Evolutionary conservation across 2,329 filamentous ascomycete genomes (phyloP).

Genomic region (Colletotrichum australisinense): DNA sequence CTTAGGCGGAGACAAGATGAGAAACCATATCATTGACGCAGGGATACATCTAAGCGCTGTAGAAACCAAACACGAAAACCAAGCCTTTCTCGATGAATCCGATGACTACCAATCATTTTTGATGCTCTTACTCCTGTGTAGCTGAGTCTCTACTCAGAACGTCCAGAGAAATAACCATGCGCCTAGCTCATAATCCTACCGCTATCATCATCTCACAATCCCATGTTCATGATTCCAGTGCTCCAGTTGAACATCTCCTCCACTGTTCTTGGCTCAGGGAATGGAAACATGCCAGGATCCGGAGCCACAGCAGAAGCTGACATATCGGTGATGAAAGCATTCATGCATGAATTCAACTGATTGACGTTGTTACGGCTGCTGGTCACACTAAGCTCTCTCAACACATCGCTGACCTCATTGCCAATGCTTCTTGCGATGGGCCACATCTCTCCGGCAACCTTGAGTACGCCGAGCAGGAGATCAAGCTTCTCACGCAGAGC

Average conservation of each 20-base stretch:
- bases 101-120: background rate
- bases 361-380: background rate
- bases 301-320: background rate
- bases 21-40: background rate
- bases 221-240: background rate
- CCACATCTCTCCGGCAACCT: slow-evolving; percentile 47
- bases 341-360: slow-evolving; percentile 2
- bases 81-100: background rate
- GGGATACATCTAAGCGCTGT: background rate
- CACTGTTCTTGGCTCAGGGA: slow-evolving; percentile 9
- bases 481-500: slow-evolving; percentile 46
- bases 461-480: slow-evolving; percentile 44
- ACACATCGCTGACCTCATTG: slow-evolving; percentile 19
- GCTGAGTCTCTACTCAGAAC: background rate
- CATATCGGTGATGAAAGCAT: slow-evolving; percentile 22
- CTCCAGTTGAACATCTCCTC: slow-evolving; percentile 26
- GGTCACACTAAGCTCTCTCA: slow-evolving; percentile 8
- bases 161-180: background rate
- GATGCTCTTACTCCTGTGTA: background rate
- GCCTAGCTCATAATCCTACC: background rate
- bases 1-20: background rate
- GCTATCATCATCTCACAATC: background rate
- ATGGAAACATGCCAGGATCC: background rate
- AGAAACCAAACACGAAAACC: background rate
- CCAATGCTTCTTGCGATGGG: slow-evolving; percentile 44